These are phyloP conservation scores for Raphanus hybrid DNA, from an alignment of 441 rosid genomes.

Conservation along the genomic window DNA sequence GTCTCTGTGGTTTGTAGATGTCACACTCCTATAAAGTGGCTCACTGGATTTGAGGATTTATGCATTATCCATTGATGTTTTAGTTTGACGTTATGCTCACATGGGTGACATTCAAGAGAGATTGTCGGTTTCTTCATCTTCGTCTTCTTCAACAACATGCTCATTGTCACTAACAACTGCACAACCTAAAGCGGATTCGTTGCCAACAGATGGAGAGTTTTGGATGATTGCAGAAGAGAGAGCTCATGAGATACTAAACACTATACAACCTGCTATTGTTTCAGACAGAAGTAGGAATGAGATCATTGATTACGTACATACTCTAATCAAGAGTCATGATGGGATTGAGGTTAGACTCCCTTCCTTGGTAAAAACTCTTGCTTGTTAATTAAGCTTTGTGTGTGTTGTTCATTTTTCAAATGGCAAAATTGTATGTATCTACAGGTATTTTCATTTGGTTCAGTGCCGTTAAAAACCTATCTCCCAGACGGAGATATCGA, in stretches of 20 bases:
- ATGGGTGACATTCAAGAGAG: slow-evolving; percentile 70
- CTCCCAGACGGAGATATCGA: slow-evolving; percentile 99
- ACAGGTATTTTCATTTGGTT: slow-evolving; percentile 90
- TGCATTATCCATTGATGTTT: slow-evolving; percentile 31
- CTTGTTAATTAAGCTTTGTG: background rate
- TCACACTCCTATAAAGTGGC: slow-evolving; percentile 16
- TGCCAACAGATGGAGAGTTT: slow-evolving; percentile 4
- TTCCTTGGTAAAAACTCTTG: background rate
- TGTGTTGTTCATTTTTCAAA: slow-evolving; percentile 46
- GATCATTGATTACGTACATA: background rate
- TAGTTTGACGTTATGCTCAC: slow-evolving; percentile 39
- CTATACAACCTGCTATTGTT: background rate
- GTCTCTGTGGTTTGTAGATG: slow-evolving; percentile 24
- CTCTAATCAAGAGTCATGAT: slow-evolving; percentile 37
- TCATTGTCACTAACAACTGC: slow-evolving; percentile 23
- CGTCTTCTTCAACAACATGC: slow-evolving; percentile 44
- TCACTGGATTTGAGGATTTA: slow-evolving; percentile 16
- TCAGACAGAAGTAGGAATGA: slow-evolving; percentile 4
- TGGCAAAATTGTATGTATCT: background rate
- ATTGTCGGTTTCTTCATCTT: slow-evolving; percentile 55
- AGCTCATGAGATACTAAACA: background rate
- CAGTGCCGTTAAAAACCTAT: slow-evolving; percentile 89
- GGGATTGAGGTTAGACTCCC: slow-evolving; percentile 68
- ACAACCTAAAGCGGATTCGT: slow-evolving; percentile 33
- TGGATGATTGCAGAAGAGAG: slow-evolving; percentile 10